phyloP scores from a whole-genome alignment of 1,139 yeast species.

The Pichia sp. region DNA sequence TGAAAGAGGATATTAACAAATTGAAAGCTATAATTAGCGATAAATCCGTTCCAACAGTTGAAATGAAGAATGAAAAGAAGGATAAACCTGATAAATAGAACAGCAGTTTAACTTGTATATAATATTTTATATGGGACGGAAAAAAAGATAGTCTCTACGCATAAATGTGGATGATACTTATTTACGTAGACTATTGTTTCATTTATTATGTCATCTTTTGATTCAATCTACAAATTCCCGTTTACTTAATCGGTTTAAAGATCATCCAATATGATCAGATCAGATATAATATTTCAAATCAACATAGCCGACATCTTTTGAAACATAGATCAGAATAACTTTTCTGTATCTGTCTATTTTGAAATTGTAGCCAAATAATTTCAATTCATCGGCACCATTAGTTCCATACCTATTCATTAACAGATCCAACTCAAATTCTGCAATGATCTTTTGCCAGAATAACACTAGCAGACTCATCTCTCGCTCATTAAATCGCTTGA shows the following conservation, averaged over 20 bases:
- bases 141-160: too few species aligned
- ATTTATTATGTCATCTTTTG: too few species aligned
- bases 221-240: too few species aligned
- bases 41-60: conserved; percentile 13
- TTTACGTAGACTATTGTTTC: too few species aligned
- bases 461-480: conserved; percentile 15
- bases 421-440: conserved; percentile 9
- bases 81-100: not conserved
- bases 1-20: conserved; percentile 25
- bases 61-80: conserved; percentile 1
- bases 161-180: too few species aligned
- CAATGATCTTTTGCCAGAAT: conserved; percentile 17
- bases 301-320: conserved; percentile 15
- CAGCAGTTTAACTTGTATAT: not conserved
- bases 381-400: conserved; percentile 8
- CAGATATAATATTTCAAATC: conserved; percentile 15
- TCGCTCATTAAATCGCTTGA: conserved; percentile 13
- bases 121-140: too few species aligned
- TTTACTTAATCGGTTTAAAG: too few species aligned
- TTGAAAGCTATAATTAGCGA: conserved; percentile 24
- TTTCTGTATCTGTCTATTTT: conserved; percentile 11
- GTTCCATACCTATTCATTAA: conserved; percentile 5
- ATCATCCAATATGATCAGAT: not conserved
- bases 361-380: conserved; percentile 21
- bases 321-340: conserved; percentile 16